A percentile compares a stretch with the other conserved stretches of the same genome.
phyloP scores from a whole-genome alignment of 2,329 filamentous ascomycete species.

The Esteya vermicola region DNA sequence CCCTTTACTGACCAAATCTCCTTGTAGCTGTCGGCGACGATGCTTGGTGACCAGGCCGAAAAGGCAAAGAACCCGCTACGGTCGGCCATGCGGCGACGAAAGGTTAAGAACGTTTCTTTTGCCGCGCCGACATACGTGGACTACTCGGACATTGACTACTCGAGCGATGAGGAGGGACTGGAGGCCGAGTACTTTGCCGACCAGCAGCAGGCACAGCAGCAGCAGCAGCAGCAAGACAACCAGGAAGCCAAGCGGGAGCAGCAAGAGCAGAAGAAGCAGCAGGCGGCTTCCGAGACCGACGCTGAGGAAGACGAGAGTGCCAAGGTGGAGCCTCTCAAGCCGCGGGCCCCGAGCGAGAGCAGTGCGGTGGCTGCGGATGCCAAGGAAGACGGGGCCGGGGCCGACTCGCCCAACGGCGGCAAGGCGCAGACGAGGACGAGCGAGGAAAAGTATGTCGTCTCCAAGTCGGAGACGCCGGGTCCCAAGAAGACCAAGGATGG shows the following conservation, averaged over 20 bases:
- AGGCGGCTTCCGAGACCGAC: constrained; percentile 13
- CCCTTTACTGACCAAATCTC: too few relatives aligned
- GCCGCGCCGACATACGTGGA: constrained; percentile 76
- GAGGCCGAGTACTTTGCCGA: constrained; percentile 22
- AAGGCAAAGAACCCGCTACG: constrained; percentile 75
- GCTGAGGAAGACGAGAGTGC: constrained; percentile 34
- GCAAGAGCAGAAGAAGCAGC: constrained; percentile 12
- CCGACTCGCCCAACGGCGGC: constrained; percentile 7
- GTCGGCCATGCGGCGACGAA: constrained; percentile 67
- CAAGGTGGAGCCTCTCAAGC: constrained; percentile 41
- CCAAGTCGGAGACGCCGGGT: constrained; percentile 28
- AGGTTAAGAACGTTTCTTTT: constrained; percentile 78
- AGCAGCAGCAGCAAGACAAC: constrained; percentile 13
- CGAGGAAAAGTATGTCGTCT: constrained; percentile 50
- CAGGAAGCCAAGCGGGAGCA: constrained; percentile 16
- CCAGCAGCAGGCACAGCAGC: constrained; percentile 16
- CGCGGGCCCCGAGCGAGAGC: constrained; percentile 26
- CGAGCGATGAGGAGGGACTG: constrained; percentile 55
- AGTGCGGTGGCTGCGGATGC: constrained; percentile 10
- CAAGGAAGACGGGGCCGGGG: constrained; percentile 21
- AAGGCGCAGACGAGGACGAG: constrained; percentile 31
- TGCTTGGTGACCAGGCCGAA: constrained; percentile 51
- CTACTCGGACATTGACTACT: constrained; percentile 77
- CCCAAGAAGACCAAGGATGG: constrained; percentile 63
- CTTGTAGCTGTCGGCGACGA: constrained; percentile 47